Percentiles rank a stretch among this genome's conserved stretches.
phyloP scores from a whole-genome alignment of 805 yeast genomes.

The Yamadazyma phyllophila region DNA sequence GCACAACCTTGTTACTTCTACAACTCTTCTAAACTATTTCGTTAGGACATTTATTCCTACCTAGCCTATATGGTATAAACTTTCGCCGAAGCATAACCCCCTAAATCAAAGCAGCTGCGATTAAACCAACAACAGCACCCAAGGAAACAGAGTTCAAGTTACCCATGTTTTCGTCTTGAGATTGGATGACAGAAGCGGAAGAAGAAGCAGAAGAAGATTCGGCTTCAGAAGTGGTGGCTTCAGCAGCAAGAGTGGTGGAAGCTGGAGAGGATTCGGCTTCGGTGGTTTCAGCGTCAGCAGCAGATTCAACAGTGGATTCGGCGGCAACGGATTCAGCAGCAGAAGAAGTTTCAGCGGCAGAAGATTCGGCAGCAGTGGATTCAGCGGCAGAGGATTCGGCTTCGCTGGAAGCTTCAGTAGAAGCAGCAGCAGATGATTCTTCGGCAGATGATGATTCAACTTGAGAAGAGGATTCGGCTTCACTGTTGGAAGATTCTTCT shows the following conservation, averaged over 20 bases:
- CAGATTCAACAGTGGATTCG: constrained; percentile 6
- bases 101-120: constrained; percentile 37
- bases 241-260: constrained; percentile 9
- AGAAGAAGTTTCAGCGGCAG: constrained; percentile 11
- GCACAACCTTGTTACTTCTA: too few species aligned
- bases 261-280: constrained; percentile 6
- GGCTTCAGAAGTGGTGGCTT: constrained; percentile 18
- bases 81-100: neutral
- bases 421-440: constrained; percentile 18
- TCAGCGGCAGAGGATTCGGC: constrained; percentile 9
- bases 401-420: constrained; percentile 13
- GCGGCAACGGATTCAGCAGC: constrained; percentile 8
- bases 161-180: constrained; percentile 23
- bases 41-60: constrained; percentile 6
- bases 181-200: constrained; percentile 3
- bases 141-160: constrained; percentile 27
- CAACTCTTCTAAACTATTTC: too few species aligned
- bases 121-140: constrained; percentile 37
- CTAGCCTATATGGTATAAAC: constrained; percentile 5
- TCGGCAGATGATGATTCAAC: constrained; percentile 25
- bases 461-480: constrained; percentile 32
- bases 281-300: neutral
- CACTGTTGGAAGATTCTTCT: constrained; percentile 25
- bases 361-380: constrained; percentile 12
- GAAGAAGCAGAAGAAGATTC: constrained; percentile 12